These are phyloP conservation scores for Babesia sp. DNA, from an alignment of 169 alveolate genomes.

Conservation along the genomic window DNA sequence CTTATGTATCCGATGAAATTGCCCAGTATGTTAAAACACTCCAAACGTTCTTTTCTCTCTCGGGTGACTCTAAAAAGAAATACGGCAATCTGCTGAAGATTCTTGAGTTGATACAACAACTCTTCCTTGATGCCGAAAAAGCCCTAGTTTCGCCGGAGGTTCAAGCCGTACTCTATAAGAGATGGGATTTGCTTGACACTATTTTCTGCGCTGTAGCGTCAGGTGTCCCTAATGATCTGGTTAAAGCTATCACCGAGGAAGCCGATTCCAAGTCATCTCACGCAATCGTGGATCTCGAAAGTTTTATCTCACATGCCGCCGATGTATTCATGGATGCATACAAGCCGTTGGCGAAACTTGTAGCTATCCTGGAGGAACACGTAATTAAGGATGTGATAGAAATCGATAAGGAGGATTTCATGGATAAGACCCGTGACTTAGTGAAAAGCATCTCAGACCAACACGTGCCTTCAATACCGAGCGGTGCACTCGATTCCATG, in stretches of 20 bases:
- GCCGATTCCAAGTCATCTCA: neutral
- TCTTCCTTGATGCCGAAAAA: constrained; percentile 38
- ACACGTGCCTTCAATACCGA: neutral
- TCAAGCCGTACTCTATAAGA: constrained; percentile 47
- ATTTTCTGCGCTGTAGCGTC: constrained; percentile 50
- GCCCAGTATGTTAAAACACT: neutral
- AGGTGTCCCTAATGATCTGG: constrained; percentile 1
- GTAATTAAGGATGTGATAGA: constrained; percentile 18
- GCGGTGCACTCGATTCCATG: neutral
- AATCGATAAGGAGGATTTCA: constrained; percentile 28
- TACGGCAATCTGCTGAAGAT: constrained; percentile 17
- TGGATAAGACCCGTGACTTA: neutral
- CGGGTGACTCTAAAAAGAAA: neutral
- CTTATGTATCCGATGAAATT: constrained; percentile 13
- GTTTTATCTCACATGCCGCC: constrained; percentile 22
- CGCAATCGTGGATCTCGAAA: constrained; percentile 37
- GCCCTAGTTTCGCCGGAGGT: constrained; percentile 51
- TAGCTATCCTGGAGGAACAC: constrained; percentile 10
- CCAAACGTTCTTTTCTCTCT: neutral
- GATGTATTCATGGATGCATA: constrained; percentile 55
- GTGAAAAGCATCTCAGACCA: constrained; percentile 12
- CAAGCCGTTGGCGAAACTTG: constrained; percentile 37
- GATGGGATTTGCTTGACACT: constrained; percentile 35
- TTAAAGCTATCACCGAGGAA: constrained; percentile 10
- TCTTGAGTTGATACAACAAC: constrained; percentile 15